phyloP scores from a whole-genome alignment of 805 yeast species.

The Brettanomyces anomalus region DNA sequence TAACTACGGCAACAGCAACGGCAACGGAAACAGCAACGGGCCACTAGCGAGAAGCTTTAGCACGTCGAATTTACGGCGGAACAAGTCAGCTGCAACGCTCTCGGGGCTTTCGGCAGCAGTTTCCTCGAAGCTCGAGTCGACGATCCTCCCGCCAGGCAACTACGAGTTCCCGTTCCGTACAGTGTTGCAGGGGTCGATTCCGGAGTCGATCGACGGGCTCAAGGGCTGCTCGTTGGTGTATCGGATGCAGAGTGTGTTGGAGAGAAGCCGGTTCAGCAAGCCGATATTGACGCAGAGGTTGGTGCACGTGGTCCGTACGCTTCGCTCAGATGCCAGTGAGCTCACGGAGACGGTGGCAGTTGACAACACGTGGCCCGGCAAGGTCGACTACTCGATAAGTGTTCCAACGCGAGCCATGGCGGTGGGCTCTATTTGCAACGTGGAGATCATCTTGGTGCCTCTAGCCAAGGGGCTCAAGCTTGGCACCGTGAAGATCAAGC shows the following conservation, averaged over 20 bases:
- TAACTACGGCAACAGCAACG: too few relatives aligned
- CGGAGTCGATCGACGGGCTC: slow-evolving; percentile 86
- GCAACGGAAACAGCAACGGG: too few relatives aligned
- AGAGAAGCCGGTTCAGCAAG: slow-evolving; percentile 68
- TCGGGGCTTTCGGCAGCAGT: not conserved
- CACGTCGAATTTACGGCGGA: slow-evolving; percentile 6
- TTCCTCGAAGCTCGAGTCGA: slow-evolving; percentile 14
- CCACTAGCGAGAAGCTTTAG: too few relatives aligned
- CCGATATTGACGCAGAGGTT: slow-evolving; percentile 61
- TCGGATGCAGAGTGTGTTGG: slow-evolving; percentile 69
- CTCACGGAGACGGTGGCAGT: slow-evolving; percentile 87
- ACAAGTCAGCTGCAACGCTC: slow-evolving; percentile 19
- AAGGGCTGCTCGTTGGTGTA: slow-evolving; percentile 71
- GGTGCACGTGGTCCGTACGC: slow-evolving; percentile 73
- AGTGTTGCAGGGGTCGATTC: slow-evolving; percentile 71
- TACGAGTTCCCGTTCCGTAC: slow-evolving; percentile 88
- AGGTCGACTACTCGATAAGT: slow-evolving; percentile 81
- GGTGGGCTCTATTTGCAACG: slow-evolving; percentile 70
- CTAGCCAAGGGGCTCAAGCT: slow-evolving; percentile 69
- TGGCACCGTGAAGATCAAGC: slow-evolving; percentile 60
- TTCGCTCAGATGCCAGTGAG: slow-evolving; percentile 82
- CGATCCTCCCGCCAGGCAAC: slow-evolving; percentile 58
- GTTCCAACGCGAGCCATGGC: slow-evolving; percentile 86
- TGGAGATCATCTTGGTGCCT: slow-evolving; percentile 68
- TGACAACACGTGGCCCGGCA: slow-evolving; percentile 91